These are phyloP conservation scores for Inga laurina DNA, from an alignment of 306 rosid genomes.

Conservation along the genomic window DNA sequence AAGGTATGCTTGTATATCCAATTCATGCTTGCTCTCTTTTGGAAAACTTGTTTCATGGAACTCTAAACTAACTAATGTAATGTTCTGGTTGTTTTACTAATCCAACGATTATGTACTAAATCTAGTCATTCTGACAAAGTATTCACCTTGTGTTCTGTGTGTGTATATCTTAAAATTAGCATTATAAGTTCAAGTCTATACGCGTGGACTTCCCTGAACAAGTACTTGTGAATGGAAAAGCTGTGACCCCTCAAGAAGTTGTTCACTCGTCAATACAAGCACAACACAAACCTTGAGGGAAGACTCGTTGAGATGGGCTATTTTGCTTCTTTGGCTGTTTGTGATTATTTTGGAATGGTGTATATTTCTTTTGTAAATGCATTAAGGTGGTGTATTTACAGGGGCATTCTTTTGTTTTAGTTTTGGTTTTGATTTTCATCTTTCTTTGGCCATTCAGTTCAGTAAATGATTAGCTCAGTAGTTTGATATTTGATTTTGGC, in stretches of 20 bases:
- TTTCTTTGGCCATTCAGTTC: constrained; percentile 1
- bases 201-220: constrained; percentile 89
- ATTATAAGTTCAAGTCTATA: constrained; percentile 74
- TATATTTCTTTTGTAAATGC: constrained; percentile 32
- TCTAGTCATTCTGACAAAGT: constrained; percentile 23
- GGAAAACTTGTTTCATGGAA: constrained; percentile 6
- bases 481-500: not conserved
- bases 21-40: constrained; percentile 17
- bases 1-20: constrained; percentile 51
- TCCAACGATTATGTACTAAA: not conserved
- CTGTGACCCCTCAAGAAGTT: constrained; percentile 65
- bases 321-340: constrained; percentile 29
- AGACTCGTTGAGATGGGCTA: constrained; percentile 7
- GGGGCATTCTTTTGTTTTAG: constrained; percentile 21
- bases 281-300: constrained; percentile 69
- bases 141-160: constrained; percentile 18
- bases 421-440: constrained; percentile 17
- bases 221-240: constrained; percentile 83
- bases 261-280: constrained; percentile 68
- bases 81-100: constrained; percentile 1
- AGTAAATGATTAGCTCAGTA: not conserved
- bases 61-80: not conserved
- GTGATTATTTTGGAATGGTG: constrained; percentile 23
- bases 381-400: constrained; percentile 32
- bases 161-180: constrained; percentile 42